Base-by-base conservation (phyloP, 352 stramenopile genomes). In the Phytopythium ostracodes region DNA sequence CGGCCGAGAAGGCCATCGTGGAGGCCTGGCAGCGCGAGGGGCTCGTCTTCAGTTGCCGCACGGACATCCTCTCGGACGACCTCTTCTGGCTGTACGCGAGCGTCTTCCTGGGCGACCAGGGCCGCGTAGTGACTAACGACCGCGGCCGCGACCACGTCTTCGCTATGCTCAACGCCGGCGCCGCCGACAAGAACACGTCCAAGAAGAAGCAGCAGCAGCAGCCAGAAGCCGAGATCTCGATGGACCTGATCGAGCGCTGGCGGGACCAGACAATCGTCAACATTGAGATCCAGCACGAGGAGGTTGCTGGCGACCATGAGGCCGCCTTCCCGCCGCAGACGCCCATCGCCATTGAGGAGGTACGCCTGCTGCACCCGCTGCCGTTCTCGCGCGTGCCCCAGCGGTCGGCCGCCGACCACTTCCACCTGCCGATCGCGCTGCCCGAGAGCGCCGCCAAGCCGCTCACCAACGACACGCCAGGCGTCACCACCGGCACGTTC, bases 21-120 rank as follows among this genome's bases (percentile, higher is more conserved):
- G 61, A 76, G 2, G 71, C 72, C 22, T 98, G 96, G 71, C 67
- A 78, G 27, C 62, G 81, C 2, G 56, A 84, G n/a, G 76, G 84
- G 40, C 76, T 97, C n/a, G 73, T 98, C 22, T 99, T 97, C 72
- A 95, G 63, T 88, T 98, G 76, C 76, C 91, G 61, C 58, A 85
- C 69, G 57, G 94, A 74, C 88, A 75, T 77, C 43, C 64, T 89
- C 27, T 90, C 85, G 27, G 97, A 99, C 76, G 97, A 99, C 77
- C 97, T 97, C 76, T 99, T 98, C 75, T 99, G 97, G 97, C 75
- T 99, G 36, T 98, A 98, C 70, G 95, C 91, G 11, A 97, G 91
- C 36, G 77, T 96, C 51, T 71, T 90, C 22, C 61, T 94, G 33
- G 82, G 77, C 7, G 59, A 66, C 9, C 70, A 87, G 29, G 77